Base-by-base conservation (phyloP, 2,329 filamentous ascomycete species). In the Ceratocystis destructans region DNA sequence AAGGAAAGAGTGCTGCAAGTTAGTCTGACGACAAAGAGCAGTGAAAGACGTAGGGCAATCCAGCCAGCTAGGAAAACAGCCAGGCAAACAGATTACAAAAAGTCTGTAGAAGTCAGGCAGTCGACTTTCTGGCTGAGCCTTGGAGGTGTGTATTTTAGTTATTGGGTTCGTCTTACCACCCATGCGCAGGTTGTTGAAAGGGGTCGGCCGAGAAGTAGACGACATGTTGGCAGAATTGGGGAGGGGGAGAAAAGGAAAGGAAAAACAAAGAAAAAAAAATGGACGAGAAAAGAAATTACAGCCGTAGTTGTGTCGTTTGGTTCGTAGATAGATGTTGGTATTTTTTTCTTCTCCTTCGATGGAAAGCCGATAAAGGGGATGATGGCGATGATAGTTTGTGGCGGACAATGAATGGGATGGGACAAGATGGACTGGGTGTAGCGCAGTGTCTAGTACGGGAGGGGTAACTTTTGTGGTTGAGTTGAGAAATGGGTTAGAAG, bases 161-260 rank as follows among this genome's bases (percentile, higher is more conserved):
- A 12, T 41, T 53, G 67, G 46, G 68, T 59, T 69, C 67, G 73
- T 65, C 90, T 87, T 83, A 96, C 93, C 94, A 85, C 93, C 94
- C 91, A 97, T 96, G 80, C 93, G 89, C 81, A 97, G 76, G 73
- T 79, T 83, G 75, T 82, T 84, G 79, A 97, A 96, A 75, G 90
- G 87, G 82, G 90, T 88, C 77, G 92, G 89, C 82, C 92, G 85
- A 80, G 66, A 63, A 50, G 66, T 62, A 65, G 64, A 61, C 66
- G 62, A 65, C 59, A 63, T 68, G 57, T 45, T 68, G 57, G 48
- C 44, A 28, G 59, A 53, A 48, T 44, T 15, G 31, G 25, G 17
- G 46, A 33, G 44, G n/a, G 28, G 61, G 8, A 3, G 8, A 41
- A 61, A 61, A 62, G 48, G 53, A 50, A 44, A 37, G 28, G 41